A percentile compares a stretch with the other conserved stretches of the same genome.
These are phyloP conservation scores for Picea engelmannii DNA, from an alignment of 83 land plant genomes.

Conservation along the genomic window DNA sequence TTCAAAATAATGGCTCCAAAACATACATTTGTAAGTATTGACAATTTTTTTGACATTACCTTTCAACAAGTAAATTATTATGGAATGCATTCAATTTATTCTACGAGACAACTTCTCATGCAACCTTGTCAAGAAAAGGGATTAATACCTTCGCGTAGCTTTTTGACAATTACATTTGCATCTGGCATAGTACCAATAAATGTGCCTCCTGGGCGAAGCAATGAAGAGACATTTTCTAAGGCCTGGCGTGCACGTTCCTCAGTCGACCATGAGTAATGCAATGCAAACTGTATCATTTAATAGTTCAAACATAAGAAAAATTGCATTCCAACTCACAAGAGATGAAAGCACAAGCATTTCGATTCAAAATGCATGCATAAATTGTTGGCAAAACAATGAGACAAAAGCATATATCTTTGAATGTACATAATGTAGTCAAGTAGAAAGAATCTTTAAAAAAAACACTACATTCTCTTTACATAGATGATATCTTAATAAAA, in stretches of 20 bases:
- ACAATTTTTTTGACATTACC: not conserved
- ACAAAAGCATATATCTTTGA: too few relatives aligned
- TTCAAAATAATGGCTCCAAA: not conserved
- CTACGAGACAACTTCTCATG: not conserved
- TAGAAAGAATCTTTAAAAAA: too few relatives aligned
- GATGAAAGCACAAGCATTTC: not conserved
- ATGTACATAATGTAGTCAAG: too few relatives aligned
- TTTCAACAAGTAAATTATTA: not conserved
- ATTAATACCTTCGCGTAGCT: constrained; percentile 72
- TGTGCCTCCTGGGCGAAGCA: constrained; percentile 88
- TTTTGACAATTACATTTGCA: constrained; percentile 91
- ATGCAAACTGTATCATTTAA: constrained; percentile 70
- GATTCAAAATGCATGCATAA: not conserved
- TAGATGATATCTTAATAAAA: too few relatives aligned
- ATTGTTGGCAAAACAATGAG: not conserved
- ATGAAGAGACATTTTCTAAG: constrained; percentile 72
- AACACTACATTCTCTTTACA: too few relatives aligned
- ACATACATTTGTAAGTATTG: not conserved
- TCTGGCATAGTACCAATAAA: constrained; percentile 98
- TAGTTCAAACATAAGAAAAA: constrained; percentile 8
- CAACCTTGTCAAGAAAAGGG: not conserved
- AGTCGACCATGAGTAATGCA: constrained; percentile 98
- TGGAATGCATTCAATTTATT: not conserved
- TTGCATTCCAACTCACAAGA: too few relatives aligned
- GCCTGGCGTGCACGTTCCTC: constrained; percentile 89